Conservation (phyloP, 106 monocot species). For the Narthecium ossifragum region DNA sequence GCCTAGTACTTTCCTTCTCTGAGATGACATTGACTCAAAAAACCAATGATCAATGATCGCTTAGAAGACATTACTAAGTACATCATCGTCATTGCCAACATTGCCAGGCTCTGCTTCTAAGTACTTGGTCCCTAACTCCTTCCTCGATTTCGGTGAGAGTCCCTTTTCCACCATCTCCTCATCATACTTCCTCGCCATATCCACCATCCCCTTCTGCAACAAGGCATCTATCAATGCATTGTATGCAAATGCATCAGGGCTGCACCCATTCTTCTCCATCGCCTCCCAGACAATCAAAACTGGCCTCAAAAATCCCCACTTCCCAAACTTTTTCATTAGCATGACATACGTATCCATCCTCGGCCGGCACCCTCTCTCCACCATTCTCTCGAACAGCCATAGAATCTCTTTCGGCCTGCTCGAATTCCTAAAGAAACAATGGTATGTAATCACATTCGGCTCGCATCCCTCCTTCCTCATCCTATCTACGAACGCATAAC, state of each 20-base stretch:
- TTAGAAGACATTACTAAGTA: conserved; percentile 6
- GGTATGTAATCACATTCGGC: conserved; percentile 78
- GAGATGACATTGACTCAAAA: too few species aligned
- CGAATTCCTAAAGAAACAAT: conserved; percentile 68
- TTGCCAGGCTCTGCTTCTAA: not conserved
- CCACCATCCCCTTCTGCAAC: conserved; percentile 82
- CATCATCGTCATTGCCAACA: conserved; percentile 12
- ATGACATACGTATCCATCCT: conserved; percentile 90
- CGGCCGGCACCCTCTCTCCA: conserved; percentile 48
- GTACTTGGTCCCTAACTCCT: conserved; percentile 40
- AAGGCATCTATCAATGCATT: conserved; percentile 83
- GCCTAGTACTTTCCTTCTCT: too few species aligned
- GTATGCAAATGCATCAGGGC: conserved; percentile 85
- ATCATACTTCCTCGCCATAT: conserved; percentile 78
- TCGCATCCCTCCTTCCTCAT: conserved; percentile 52
- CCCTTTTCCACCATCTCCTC: conserved; percentile 86
- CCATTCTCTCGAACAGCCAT: conserved; percentile 67
- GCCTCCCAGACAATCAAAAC: conserved; percentile 67
- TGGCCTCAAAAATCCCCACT: conserved; percentile 88
- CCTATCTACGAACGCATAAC: conserved; percentile 38
- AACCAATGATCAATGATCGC: too few species aligned
- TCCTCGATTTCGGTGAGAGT: conserved; percentile 70
- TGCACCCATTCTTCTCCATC: conserved; percentile 68
- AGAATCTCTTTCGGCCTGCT: conserved; percentile 57
- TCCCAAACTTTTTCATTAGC: conserved; percentile 89